A percentile compares a stretch with the other conserved stretches of the same genome.
Evolutionary conservation across 148 eudicot species (phyloP).

Genomic region (Polygonum aviculare): DNA sequence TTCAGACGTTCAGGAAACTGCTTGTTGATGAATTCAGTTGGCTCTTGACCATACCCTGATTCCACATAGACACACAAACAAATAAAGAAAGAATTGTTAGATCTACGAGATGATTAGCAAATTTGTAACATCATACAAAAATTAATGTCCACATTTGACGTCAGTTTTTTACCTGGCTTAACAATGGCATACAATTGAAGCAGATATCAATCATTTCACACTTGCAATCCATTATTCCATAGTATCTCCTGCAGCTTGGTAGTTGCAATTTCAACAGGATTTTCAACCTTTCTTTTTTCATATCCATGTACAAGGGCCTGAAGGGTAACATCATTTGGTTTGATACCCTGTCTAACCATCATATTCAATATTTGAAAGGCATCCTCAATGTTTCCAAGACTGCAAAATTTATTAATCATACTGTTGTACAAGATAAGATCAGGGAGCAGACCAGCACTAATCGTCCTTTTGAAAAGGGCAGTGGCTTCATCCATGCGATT

Average conservation of each 20-base stretch:
- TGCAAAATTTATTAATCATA: conserved; percentile 41
- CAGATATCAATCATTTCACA: neutral
- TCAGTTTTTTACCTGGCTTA: neutral
- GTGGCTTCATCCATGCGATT: conserved; percentile 40
- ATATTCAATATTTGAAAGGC: conserved; percentile 27
- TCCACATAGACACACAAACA: neutral
- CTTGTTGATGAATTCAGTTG: neutral
- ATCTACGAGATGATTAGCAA: neutral
- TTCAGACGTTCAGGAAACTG: neutral
- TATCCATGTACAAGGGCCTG: conserved; percentile 28
- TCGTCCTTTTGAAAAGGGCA: conserved; percentile 27
- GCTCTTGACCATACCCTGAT: neutral
- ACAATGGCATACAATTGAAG: neutral
- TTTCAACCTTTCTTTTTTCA: conserved; percentile 21
- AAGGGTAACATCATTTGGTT: conserved; percentile 37
- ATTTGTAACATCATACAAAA: neutral
- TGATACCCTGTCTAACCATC: conserved; percentile 24
- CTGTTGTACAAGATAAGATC: conserved; percentile 43
- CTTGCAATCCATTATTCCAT: conserved; percentile 17
- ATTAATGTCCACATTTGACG: neutral
- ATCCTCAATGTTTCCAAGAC: conserved; percentile 26
- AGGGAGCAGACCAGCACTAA: conserved; percentile 30
- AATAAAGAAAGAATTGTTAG: neutral
- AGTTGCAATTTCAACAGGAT: conserved; percentile 28
- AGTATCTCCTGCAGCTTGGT: conserved; percentile 23